These are phyloP conservation scores for Hura crepitans DNA, from an alignment of 441 rosid genomes.

Conservation along the genomic window DNA sequence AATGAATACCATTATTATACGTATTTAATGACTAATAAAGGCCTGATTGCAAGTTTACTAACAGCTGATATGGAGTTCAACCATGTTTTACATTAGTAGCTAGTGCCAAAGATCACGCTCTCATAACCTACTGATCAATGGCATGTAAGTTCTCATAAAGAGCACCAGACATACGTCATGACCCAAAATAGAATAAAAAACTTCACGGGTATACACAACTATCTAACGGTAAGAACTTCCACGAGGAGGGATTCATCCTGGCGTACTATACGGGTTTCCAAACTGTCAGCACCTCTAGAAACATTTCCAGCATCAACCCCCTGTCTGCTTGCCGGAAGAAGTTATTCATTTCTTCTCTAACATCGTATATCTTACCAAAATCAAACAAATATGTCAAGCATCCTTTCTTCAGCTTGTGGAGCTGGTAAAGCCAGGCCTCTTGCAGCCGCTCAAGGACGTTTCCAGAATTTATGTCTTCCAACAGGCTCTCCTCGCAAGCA, in stretches of 20 bases:
- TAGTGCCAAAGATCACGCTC: background rate
- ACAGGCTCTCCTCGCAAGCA: constrained; percentile 77
- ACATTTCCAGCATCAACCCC: constrained; percentile 77
- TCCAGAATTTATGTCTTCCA: constrained; percentile 73
- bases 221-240: background rate
- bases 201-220: constrained; percentile 5
- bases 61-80: too few relatives aligned
- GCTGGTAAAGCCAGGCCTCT: constrained; percentile 89
- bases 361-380: constrained; percentile 81
- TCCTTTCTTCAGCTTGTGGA: constrained; percentile 76
- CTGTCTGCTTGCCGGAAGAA: constrained; percentile 79
- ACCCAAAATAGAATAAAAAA: background rate
- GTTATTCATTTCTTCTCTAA: constrained; percentile 62
- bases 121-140: background rate
- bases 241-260: background rate
- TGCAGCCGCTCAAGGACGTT: constrained; percentile 88
- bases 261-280: constrained; percentile 58
- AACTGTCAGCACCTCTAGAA: constrained; percentile 71
- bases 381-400: constrained; percentile 80
- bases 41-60: too few relatives aligned
- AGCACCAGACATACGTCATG: background rate
- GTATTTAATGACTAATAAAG: too few relatives aligned
- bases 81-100: background rate
- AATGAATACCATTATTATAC: too few relatives aligned
- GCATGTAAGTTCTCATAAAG: background rate